Conservation (phyloP, 2,329 filamentous ascomycete species). For the Fusarium zealandicum region DNA sequence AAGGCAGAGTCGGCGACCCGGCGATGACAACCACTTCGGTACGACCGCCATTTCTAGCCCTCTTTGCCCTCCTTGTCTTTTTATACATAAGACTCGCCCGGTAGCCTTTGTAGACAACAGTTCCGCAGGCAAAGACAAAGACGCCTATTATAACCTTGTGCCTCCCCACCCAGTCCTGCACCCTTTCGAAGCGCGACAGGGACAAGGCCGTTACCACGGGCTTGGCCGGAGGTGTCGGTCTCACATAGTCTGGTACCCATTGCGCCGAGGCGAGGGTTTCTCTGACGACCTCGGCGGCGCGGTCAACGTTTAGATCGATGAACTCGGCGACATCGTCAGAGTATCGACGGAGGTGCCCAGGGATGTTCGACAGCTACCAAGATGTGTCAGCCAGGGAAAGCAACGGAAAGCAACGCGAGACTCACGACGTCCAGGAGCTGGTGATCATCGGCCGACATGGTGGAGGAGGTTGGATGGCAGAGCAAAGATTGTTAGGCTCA, state of each 20-base stretch:
- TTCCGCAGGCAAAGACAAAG: conserved; percentile 73
- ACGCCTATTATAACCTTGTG: conserved; percentile 79
- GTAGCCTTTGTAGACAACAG: conserved; percentile 63
- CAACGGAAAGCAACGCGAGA: conserved; percentile 8
- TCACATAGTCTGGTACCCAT: conserved; percentile 77
- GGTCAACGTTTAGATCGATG: conserved; percentile 82
- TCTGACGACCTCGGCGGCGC: conserved; percentile 73
- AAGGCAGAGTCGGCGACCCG: conserved; percentile 83
- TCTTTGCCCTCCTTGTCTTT: conserved; percentile 76
- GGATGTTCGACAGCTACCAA: conserved; percentile 59
- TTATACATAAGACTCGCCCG: conserved; percentile 63
- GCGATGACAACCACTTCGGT: conserved; percentile 88
- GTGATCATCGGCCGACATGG: conserved; percentile 81
- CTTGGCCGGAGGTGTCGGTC: conserved; percentile 60
- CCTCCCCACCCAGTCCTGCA: conserved; percentile 74
- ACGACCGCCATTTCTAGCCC: conserved; percentile 82
- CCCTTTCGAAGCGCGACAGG: conserved; percentile 55
- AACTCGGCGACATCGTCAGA: conserved; percentile 77
- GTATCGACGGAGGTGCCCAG: conserved; percentile 73
- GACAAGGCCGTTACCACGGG: conserved; percentile 46
- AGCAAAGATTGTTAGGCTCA: conserved; percentile 36
- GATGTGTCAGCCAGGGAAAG: conserved; percentile 13
- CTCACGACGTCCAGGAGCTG: conserved; percentile 79
- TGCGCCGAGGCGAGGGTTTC: conserved; percentile 70
- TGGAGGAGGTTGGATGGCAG: conserved; percentile 42